Evolutionary conservation across 2,329 filamentous ascomycete genomes (phyloP).

Genomic region (Aureobasidium namibiae): DNA sequence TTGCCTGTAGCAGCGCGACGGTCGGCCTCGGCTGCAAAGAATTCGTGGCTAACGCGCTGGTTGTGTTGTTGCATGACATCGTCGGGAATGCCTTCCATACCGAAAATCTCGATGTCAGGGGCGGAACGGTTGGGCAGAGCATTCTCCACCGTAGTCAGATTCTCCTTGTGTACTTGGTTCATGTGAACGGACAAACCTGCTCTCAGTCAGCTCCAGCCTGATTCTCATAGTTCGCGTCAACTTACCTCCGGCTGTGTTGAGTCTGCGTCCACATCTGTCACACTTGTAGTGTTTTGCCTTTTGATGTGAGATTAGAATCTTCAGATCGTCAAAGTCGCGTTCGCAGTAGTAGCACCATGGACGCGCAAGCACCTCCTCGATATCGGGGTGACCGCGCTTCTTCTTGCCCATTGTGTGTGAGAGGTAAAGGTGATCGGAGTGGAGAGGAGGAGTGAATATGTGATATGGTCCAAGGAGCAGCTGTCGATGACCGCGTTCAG

Average conservation of each 20-base stretch:
- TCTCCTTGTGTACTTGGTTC: constrained; percentile 98
- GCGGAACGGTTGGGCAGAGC: constrained; percentile 77
- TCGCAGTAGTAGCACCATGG: constrained; percentile 99
- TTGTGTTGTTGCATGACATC: constrained; percentile 77
- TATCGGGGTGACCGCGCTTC: constrained; percentile 74
- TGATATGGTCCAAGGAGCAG: neutral
- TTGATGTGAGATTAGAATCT: constrained; percentile 93
- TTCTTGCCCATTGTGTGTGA: constrained; percentile 66
- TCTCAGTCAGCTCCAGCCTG: neutral
- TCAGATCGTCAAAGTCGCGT: constrained; percentile 94
- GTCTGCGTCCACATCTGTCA: constrained; percentile 73
- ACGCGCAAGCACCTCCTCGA: constrained; percentile 79
- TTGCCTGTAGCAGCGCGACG: constrained; percentile 76
- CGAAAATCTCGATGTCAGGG: constrained; percentile 91
- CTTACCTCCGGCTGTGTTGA: constrained; percentile 91
- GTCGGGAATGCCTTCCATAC: constrained; percentile 92
- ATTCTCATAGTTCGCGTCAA: neutral
- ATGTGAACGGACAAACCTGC: constrained; percentile 89
- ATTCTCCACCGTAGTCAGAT: constrained; percentile 79
- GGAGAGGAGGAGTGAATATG: neutral
- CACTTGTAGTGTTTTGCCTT: constrained; percentile 99
- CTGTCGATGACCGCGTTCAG: constrained; percentile 1
- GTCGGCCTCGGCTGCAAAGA: constrained; percentile 77
- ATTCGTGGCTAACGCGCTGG: constrained; percentile 76
- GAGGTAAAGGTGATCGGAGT: neutral